Evolutionary conservation across 208 protist genomes (phyloP).

Genomic region (Phytomonas francai): DNA sequence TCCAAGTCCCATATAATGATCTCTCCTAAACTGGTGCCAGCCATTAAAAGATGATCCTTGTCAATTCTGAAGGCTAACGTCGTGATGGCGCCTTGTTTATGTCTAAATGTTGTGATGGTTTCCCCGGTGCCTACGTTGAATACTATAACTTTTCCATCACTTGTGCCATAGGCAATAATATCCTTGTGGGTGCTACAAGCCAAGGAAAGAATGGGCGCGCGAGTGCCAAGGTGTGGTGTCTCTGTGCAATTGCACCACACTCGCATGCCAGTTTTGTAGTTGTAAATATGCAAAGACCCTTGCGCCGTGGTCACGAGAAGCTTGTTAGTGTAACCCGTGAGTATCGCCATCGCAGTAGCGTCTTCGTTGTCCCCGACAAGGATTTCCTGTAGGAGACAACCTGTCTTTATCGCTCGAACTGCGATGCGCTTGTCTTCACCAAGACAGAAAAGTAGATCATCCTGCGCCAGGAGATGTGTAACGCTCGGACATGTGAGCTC

Average conservation of each 20-base stretch:
- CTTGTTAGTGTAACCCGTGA: conserved; percentile 80
- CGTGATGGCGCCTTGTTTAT: conserved; percentile 55
- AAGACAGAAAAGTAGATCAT: conserved; percentile 74
- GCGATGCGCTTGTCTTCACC: conserved; percentile 69
- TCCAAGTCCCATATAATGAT: conserved; percentile 83
- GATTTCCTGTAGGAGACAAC: conserved; percentile 53
- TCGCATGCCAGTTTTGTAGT: conserved; percentile 73
- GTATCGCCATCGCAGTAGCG: conserved; percentile 39
- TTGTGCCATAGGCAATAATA: conserved; percentile 80
- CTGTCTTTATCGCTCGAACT: conserved; percentile 59
- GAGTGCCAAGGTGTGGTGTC: neutral
- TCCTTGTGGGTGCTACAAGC: conserved; percentile 72
- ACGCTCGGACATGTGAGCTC: conserved; percentile 40
- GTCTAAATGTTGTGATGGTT: conserved; percentile 63
- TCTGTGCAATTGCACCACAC: conserved; percentile 27
- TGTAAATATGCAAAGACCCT: conserved; percentile 79
- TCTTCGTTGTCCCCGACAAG: conserved; percentile 49
- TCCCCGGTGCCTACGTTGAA: conserved; percentile 58
- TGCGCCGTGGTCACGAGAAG: conserved; percentile 70
- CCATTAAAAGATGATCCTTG: conserved; percentile 57
- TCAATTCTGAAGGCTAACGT: conserved; percentile 77
- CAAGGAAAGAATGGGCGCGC: conserved; percentile 39
- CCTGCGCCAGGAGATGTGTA: conserved; percentile 50
- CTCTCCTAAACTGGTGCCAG: conserved; percentile 70
- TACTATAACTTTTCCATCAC: conserved; percentile 51